Base-by-base conservation (phyloP, 2,329 filamentous ascomycete genomes). In the Taxawa tesnikishii region DNA sequence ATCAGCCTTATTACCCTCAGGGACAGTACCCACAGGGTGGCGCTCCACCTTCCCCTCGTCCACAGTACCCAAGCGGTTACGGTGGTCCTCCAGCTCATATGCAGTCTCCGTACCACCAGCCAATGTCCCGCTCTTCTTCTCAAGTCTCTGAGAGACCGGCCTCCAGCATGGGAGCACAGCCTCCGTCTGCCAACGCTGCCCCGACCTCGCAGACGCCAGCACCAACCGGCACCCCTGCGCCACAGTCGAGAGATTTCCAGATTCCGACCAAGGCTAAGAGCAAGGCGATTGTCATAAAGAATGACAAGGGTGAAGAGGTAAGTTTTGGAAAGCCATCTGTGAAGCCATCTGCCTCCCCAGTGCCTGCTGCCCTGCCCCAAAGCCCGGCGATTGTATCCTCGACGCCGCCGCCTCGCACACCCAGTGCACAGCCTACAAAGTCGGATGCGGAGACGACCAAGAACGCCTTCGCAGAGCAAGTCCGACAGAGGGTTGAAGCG, bases 121-220 rank as follows among this genome's bases (percentile, higher is more conserved):
- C 72, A 36, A 87, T 94, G 79, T 90, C 87, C 2, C 79, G 87
- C 45, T 85, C 75, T 38, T 73, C 80, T 2, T 92, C 84, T 2
- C 82, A 90, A 55, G 70, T 80, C 34, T 82, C 82, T 58, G 47
- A 69, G 58, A 65, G 72, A 40, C 72, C 73, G 12, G 57, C 63
- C 7, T 75, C 74, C 25, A 73, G 69, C 44, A 56, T 75, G 18
- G 68, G 69, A 28, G 28, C 28, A 15, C 70, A 82, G 64, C 55
- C 75, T 51, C 60, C 47, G 15, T 43, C 47, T n/a, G 40, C 43
- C 12, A 27, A 35, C 30, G 14, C 31, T 32, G 30, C 37, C 31
- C 31, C 40, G 34, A 26, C 31, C 58, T 30, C 60, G 12, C 51
- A 59, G 13, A 67, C 81, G 25, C 62, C 68, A 11, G 59, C 62